These are phyloP conservation scores for Penicillium sp. DNA, from an alignment of 2,329 filamentous ascomycete genomes.

Conservation along the genomic window DNA sequence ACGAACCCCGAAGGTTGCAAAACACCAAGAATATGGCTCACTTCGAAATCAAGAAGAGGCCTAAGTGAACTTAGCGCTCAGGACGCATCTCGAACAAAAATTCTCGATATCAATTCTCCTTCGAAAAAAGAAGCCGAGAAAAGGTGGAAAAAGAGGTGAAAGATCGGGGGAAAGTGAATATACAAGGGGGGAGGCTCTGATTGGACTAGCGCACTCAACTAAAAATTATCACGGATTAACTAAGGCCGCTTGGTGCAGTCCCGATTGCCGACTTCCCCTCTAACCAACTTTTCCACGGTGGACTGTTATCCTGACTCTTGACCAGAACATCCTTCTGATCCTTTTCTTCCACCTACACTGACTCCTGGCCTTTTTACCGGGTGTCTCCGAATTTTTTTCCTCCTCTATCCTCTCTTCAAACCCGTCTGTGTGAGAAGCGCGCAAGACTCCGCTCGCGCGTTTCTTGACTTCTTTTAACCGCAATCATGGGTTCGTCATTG, in stretches of 20 bases:
- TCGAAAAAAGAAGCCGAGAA: background rate
- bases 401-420: constrained; percentile 14
- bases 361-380: constrained; percentile 19
- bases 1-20: too few relatives aligned
- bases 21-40: background rate
- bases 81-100: background rate
- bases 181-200: constrained; percentile 26
- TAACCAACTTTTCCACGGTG: constrained; percentile 26
- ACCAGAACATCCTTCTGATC: constrained; percentile 20
- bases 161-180: background rate
- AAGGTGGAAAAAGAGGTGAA: background rate
- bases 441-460: constrained; percentile 42
- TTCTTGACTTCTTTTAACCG: constrained; percentile 42
- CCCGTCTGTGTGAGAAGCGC: constrained; percentile 35
- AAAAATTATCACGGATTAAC: constrained; percentile 44
- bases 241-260: constrained; percentile 30
- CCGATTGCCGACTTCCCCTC: constrained; percentile 27
- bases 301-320: constrained; percentile 15
- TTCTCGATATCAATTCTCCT: background rate
- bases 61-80: background rate
- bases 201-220: constrained; percentile 44
- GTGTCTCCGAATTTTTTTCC: constrained; percentile 20
- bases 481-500: constrained; percentile 58
- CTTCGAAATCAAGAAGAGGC: background rate
- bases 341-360: constrained; percentile 3